Base-by-base conservation (phyloP, 345 rosid species). In the Anacardium occidentale region DNA sequence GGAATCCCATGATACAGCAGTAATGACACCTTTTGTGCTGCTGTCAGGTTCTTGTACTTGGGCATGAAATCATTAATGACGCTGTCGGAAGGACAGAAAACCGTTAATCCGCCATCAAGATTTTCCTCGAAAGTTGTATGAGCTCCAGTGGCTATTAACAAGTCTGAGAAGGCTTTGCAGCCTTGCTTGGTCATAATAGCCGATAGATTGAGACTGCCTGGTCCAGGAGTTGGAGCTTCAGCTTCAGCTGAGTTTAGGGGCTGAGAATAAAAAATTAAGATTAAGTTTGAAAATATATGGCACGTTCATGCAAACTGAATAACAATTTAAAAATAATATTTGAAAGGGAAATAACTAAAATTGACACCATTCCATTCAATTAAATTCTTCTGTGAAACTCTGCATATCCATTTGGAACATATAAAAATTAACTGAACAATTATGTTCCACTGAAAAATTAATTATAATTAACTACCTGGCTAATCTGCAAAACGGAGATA, bases 101-200 rank as follows among this genome's bases (percentile, higher is more conserved):
- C 96, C 10, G 99, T 90, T 34, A 95, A 78, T 11, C 98, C 99
- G 25, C 93, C 96, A 42, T 91, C 96, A 4, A 87, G 79, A 54
- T 85, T 89, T 14, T 88, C 89, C 62, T 90, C 90, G 44, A 84
- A 94, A 18, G 93, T 88, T 12, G 76, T 73, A 42, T 82, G 88
- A 4, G 98, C 91, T 21, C 91, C 94, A 0, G 91, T 71, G 26
- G 91, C 84, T 55, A 59, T 76, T 71, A 92, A 40, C 63, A 94
- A 77, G 62, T 85, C 92, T 22, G 97, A 82, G 63, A 95, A 95
- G 17, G 94, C 78, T 77, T 89, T 87, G 66, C 97, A 95, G 3
- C 98, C 98, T 70, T 92, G 97, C 73, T 87, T 92, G 2, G 84
- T 82, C 76, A 95, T 82, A 40, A 89, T 87, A 2, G 80, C 74